These are phyloP conservation scores for Populus pruinosa DNA, from an alignment of 345 rosid species.

Conservation along the genomic window DNA sequence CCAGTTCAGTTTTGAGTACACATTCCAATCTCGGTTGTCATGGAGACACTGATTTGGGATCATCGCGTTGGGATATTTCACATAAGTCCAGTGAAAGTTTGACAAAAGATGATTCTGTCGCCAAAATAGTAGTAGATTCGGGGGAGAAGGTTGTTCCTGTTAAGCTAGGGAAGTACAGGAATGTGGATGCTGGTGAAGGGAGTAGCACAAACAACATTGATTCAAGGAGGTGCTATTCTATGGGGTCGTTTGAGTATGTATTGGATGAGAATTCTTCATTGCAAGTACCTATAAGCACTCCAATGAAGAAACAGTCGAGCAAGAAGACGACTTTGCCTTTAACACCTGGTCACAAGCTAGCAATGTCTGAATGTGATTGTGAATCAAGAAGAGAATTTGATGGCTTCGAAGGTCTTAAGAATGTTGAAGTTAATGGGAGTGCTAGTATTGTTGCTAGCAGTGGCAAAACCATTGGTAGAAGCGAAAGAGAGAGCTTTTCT, in stretches of 20 bases:
- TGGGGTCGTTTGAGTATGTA: conserved; percentile 97
- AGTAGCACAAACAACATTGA: conserved; percentile 46
- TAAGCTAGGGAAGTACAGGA: conserved; percentile 84
- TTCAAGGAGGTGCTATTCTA: conserved; percentile 81
- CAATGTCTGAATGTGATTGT: conserved; percentile 61
- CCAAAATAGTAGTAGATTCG: conserved; percentile 28
- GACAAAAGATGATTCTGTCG: conserved; percentile 25
- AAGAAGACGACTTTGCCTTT: conserved; percentile 52
- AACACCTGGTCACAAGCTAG: conserved; percentile 60
- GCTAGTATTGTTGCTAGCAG: conserved; percentile 9
- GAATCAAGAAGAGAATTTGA: conserved; percentile 60
- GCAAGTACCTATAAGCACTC: conserved; percentile 70
- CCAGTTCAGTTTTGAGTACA: conserved; percentile 36
- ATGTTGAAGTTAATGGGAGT: conserved; percentile 17
- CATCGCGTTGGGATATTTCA: conserved; percentile 36
- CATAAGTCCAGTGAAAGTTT: conserved; percentile 36
- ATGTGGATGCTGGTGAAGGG: conserved; percentile 58
- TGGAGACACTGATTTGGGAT: conserved; percentile 41
- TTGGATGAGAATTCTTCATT: conserved; percentile 71
- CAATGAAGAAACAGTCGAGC: conserved; percentile 51
- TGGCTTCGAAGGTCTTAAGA: conserved; percentile 31
- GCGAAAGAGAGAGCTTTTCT: conserved; percentile 70
- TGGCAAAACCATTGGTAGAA: conserved; percentile 25
- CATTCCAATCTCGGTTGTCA: conserved; percentile 41
- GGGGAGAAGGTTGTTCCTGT: conserved; percentile 73